Percentiles rank a stretch among this genome's conserved stretches.
These are phyloP conservation scores for Entomortierella parvispora DNA, from an alignment of 192 early-diverging fungal genomes.

Conservation along the genomic window DNA sequence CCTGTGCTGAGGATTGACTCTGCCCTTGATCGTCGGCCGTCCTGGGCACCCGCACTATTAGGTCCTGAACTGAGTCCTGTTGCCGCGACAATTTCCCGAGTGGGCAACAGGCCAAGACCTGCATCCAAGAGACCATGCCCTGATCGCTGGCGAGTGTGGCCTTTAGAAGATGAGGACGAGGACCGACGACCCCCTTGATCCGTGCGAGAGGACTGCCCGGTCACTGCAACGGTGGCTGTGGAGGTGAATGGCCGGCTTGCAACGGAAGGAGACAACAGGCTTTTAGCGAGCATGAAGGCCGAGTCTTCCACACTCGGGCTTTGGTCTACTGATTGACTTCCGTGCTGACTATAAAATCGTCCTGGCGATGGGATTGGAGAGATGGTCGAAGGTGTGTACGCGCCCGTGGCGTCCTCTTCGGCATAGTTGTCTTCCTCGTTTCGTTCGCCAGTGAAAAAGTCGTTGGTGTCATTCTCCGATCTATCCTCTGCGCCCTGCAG, in stretches of 20 bases:
- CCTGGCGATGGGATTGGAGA: slow-evolving; percentile 47
- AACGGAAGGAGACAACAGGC: slow-evolving; percentile 34
- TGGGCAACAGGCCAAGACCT: slow-evolving; percentile 2
- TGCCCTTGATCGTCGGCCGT: slow-evolving; percentile 35
- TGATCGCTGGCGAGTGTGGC: slow-evolving; percentile 30
- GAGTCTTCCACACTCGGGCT: slow-evolving; percentile 34
- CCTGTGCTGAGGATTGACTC: slow-evolving; percentile 44
- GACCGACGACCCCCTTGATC: background rate
- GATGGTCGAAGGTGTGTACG: slow-evolving; percentile 49
- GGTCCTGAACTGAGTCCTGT: slow-evolving; percentile 31
- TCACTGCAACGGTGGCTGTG: background rate
- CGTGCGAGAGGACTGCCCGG: slow-evolving; percentile 12
- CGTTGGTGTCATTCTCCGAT: background rate
- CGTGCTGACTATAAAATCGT: slow-evolving; percentile 23
- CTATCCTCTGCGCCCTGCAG: background rate
- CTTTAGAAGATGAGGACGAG: slow-evolving; percentile 1
- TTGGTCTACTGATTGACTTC: slow-evolving; percentile 8
- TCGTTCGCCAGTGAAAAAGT: background rate
- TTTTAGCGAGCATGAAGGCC: slow-evolving; percentile 26
- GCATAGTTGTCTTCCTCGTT: slow-evolving; percentile 3
- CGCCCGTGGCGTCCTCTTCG: slow-evolving; percentile 14
- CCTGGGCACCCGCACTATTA: slow-evolving; percentile 34
- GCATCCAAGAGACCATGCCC: slow-evolving; percentile 38
- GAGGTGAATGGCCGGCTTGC: slow-evolving; percentile 1
- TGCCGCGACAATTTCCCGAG: slow-evolving; percentile 10